Percentiles rank a stretch among this genome's conserved stretches.
Evolutionary conservation across 192 early-diverging fungal species (phyloP).

Genomic region (Backusella psychrophila): DNA sequence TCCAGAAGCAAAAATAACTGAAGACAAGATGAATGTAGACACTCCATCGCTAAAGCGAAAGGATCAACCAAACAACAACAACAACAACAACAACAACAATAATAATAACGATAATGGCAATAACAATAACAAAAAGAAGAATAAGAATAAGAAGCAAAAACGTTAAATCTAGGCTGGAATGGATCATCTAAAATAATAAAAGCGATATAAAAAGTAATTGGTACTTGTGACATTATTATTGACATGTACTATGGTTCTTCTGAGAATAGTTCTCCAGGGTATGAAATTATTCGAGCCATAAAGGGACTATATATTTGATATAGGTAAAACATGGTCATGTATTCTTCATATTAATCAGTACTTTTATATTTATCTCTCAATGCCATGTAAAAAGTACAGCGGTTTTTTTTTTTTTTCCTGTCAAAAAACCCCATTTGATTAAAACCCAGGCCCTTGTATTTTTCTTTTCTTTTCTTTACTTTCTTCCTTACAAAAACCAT

Average conservation of each 20-base stretch:
- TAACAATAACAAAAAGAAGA: neutral
- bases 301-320: too few species aligned
- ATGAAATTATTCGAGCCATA: too few species aligned
- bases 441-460: neutral
- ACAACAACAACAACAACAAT: neutral
- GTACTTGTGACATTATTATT: too few species aligned
- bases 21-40: neutral
- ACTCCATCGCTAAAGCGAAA: neutral
- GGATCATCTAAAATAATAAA: neutral
- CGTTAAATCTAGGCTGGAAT: neutral
- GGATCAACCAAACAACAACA: neutral
- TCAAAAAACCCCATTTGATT: too few species aligned
- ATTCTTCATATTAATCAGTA: too few species aligned
- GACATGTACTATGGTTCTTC: too few species aligned
- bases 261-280: too few species aligned
- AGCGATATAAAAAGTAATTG: neutral
- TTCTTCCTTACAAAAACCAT: neutral
- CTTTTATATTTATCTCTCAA: too few species aligned
- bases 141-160: neutral
- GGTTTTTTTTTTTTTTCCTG: too few species aligned
- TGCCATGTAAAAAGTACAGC: too few species aligned
- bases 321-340: too few species aligned
- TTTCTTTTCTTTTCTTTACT: neutral
- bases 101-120: neutral
- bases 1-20: neutral